These are phyloP conservation scores for Cordyceps javanica DNA, from an alignment of 2,329 filamentous ascomycete species.

Conservation along the genomic window DNA sequence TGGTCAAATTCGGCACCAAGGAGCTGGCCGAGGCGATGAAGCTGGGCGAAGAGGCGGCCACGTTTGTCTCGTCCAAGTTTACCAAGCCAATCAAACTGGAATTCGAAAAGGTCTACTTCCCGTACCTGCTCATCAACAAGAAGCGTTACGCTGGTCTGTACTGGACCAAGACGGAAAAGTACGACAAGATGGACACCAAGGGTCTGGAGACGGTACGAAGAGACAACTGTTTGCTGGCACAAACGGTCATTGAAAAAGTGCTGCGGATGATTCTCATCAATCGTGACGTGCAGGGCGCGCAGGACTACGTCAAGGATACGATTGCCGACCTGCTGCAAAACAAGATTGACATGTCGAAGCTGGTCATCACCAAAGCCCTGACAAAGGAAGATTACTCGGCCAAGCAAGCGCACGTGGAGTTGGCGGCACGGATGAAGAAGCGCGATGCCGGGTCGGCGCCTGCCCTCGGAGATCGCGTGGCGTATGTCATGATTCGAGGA, in stretches of 20 bases:
- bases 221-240: conserved; percentile 93
- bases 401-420: conserved; percentile 93
- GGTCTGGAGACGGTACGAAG: conserved; percentile 96
- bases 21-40: conserved; percentile 89
- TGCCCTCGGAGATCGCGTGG: conserved; percentile 87
- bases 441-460: conserved; percentile 93
- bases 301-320: conserved; percentile 96
- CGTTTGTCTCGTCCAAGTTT: conserved; percentile 86
- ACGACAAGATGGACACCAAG: conserved; percentile 99
- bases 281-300: conserved; percentile 79
- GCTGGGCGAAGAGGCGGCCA: conserved; percentile 85
- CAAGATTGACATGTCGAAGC: conserved; percentile 97
- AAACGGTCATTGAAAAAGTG: conserved; percentile 96
- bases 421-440: conserved; percentile 94
- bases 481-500: conserved; percentile 96
- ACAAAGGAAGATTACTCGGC: conserved; percentile 84
- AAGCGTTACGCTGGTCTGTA: conserved; percentile 97
- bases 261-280: conserved; percentile 94
- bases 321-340: conserved; percentile 95
- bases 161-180: conserved; percentile 92
- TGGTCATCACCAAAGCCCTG: conserved; percentile 96
- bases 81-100: conserved; percentile 96
- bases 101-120: conserved; percentile 98
- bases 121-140: conserved; percentile 98
- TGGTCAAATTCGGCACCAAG: conserved; percentile 95